These are phyloP conservation scores for Syzygium aromaticum DNA, from an alignment of 345 rosid genomes.

Conservation along the genomic window DNA sequence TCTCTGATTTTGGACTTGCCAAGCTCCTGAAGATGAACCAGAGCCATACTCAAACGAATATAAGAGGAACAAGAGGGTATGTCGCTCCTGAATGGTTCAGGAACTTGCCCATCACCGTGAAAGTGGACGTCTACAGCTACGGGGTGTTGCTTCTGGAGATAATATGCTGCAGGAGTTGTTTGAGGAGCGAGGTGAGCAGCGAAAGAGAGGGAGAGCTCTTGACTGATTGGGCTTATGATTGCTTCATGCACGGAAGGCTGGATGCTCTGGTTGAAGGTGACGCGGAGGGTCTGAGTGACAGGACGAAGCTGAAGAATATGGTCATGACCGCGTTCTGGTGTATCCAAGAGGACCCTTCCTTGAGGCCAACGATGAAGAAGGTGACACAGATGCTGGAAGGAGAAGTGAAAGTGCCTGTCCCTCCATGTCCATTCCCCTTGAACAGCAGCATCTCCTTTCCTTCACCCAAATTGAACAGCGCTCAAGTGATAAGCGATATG, in stretches of 20 bases:
- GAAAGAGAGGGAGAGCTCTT: conserved; percentile 24
- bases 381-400: conserved; percentile 49
- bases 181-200: not conserved
- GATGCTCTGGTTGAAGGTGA: conserved; percentile 17
- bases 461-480: not conserved
- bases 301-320: not conserved
- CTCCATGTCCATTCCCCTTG: conserved; percentile 8
- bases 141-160: conserved; percentile 24
- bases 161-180: conserved; percentile 6
- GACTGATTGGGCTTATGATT: conserved; percentile 36
- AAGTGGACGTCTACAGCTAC: conserved; percentile 23
- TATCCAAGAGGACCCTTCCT: conserved; percentile 30
- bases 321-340: conserved; percentile 39
- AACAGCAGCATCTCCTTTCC: not conserved
- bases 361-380: conserved; percentile 36
- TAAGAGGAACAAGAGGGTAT: conserved; percentile 25
- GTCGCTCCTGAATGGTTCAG: conserved; percentile 27
- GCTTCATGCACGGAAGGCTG: conserved; percentile 18
- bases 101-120: conserved; percentile 5
- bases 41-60: conserved; percentile 10
- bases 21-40: conserved; percentile 22
- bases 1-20: conserved; percentile 35
- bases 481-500: not conserved
- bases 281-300: conserved; percentile 4
- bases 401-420: conserved; percentile 12